Base-by-base conservation (phyloP, 306 rosid species). In the Malus orientalis region DNA sequence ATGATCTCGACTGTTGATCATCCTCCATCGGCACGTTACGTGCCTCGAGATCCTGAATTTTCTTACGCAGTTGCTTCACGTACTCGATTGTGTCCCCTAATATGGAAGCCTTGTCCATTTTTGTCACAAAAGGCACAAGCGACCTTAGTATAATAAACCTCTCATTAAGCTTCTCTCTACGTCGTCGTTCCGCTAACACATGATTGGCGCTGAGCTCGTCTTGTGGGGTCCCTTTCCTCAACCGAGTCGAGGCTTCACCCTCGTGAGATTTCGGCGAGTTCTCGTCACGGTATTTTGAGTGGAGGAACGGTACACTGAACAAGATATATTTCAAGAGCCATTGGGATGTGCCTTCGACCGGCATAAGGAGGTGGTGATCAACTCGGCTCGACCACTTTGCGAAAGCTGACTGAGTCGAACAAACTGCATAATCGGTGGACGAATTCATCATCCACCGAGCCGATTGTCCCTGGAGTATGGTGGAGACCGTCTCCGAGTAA, bases 41-140 rank as follows among this genome's bases (percentile, higher is more conserved):
- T 1, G 90, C 75, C 80, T 95, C 99, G 0, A 95, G 91, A 22
- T 95, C 97, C 51, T 92, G 91, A 33, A 95, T 85, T 80, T 87
- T 90, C 60, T 90, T 83, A 1, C 91, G 85, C 3, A 95, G 71
- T 62, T 92, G 97, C 69, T 95, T 91, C 42, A 95, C 78, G 42
- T 95, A 95, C 80, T 95, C 97, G n/a, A 95, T 91, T 1, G 99
- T 91, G 77, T 95, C 99, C 1, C 97, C 99, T 38, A 95, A 33
- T 45, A 95, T 92, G 1, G 99, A 95, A 3, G 97, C 97, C 65
- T 95, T 89, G 86, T 95, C 99, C 97, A 92, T 95, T 78, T 91
- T 95, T 19, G 99, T 95, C 25, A 91, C 93, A 51, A 95, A 95
- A 0, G 99, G 99, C 1, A 95, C 97, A 0, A 92, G 74, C 0